Evolutionary conservation across 2,329 filamentous ascomycete genomes (phyloP).

Genomic region (Colletotrichum truncatum): DNA sequence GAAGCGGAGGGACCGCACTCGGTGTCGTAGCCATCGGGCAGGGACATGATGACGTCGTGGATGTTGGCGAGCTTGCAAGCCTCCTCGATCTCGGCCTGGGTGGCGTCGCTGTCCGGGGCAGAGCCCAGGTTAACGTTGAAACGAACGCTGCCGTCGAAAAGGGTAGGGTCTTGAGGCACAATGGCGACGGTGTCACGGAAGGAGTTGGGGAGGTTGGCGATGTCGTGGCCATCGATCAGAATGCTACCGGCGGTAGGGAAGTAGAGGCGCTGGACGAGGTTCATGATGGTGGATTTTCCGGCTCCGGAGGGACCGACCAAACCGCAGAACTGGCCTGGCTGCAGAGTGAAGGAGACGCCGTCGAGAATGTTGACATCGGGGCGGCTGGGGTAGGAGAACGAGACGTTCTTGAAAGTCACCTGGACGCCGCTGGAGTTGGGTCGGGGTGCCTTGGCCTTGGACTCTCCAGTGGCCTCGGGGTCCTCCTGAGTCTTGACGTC

Average conservation of each 20-base stretch:
- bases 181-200: slow-evolving; percentile 64
- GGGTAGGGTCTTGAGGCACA: slow-evolving; percentile 66
- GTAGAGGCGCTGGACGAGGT: slow-evolving; percentile 63
- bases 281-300: slow-evolving; percentile 58
- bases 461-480: slow-evolving; percentile 49
- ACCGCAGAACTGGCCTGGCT: slow-evolving; percentile 48
- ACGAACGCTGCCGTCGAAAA: slow-evolving; percentile 64
- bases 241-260: slow-evolving; percentile 57
- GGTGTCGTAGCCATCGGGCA: slow-evolving; percentile 74
- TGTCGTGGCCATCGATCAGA: slow-evolving; percentile 59
- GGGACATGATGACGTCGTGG: slow-evolving; percentile 70
- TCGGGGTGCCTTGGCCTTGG: slow-evolving; percentile 28
- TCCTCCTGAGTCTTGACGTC: slow-evolving; percentile 51
- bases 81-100: slow-evolving; percentile 69
- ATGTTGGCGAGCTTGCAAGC: slow-evolving; percentile 76
- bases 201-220: slow-evolving; percentile 38
- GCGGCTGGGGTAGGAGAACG: slow-evolving; percentile 69
- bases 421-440: slow-evolving; percentile 38
- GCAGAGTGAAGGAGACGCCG: slow-evolving; percentile 46
- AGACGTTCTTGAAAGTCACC: slow-evolving; percentile 63
- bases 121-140: slow-evolving; percentile 67
- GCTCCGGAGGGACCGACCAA: slow-evolving; percentile 57
- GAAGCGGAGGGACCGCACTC: slow-evolving; percentile 77
- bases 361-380: slow-evolving; percentile 60
- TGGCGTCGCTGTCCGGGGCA: slow-evolving; percentile 62